phyloP scores from a whole-genome alignment of 2,329 filamentous ascomycete genomes.

The Uncinocarpus reesii region DNA sequence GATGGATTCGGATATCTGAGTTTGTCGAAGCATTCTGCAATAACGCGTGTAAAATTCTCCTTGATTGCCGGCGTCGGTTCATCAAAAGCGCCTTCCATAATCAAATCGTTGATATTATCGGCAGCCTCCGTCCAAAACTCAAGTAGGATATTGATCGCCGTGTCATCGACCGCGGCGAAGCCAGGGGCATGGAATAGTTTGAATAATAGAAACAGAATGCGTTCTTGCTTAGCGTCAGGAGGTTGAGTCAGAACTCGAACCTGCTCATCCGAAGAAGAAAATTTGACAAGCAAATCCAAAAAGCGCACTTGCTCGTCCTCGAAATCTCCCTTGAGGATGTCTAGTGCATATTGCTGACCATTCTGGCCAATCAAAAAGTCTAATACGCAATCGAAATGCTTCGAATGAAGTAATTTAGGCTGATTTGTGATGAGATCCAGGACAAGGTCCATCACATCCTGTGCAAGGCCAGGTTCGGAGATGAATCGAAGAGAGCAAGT shows the following conservation, averaged over 20 bases:
- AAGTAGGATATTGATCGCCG: slow-evolving; percentile 29
- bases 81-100: slow-evolving; percentile 23
- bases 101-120: slow-evolving; percentile 29
- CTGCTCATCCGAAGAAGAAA: slow-evolving; percentile 25
- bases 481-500: slow-evolving; percentile 18
- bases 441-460: slow-evolving; percentile 27
- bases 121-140: slow-evolving; percentile 37
- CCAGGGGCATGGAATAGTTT: slow-evolving; percentile 33
- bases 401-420: slow-evolving; percentile 21
- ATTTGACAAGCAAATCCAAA: slow-evolving; percentile 33
- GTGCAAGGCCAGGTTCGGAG: slow-evolving; percentile 22
- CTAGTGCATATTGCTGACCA: slow-evolving; percentile 26
- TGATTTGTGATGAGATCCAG: slow-evolving; percentile 27
- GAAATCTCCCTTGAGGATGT: slow-evolving; percentile 29
- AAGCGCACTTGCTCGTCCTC: slow-evolving; percentile 32
- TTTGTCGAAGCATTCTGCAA: slow-evolving; percentile 35
- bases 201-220: slow-evolving; percentile 30
- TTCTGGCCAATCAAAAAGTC: slow-evolving; percentile 28
- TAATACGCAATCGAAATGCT: slow-evolving; percentile 24
- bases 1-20: slow-evolving; percentile 30
- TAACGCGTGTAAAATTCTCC: slow-evolving; percentile 31
- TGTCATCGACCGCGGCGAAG: slow-evolving; percentile 33
- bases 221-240: slow-evolving; percentile 26
- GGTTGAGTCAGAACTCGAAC: slow-evolving; percentile 25
- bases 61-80: slow-evolving; percentile 26